Conservation (phyloP, 2,329 filamentous ascomycete genomes). For the Massarina eburnea region DNA sequence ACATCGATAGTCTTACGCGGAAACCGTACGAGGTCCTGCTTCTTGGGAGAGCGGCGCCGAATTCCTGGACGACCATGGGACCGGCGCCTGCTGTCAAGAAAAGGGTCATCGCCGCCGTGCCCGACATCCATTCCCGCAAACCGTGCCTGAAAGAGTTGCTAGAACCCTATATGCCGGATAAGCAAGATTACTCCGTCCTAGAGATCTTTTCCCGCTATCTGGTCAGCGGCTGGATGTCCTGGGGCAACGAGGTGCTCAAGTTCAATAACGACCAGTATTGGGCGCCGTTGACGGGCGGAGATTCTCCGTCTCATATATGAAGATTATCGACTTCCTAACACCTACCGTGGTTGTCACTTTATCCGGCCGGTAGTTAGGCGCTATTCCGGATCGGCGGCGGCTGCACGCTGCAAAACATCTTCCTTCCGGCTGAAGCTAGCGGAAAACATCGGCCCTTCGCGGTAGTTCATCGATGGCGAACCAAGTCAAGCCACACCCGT, state of each 20-base stretch:
- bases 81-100: slow-evolving; percentile 39
- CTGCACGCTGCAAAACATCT: slow-evolving; percentile 1
- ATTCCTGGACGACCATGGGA: slow-evolving; percentile 24
- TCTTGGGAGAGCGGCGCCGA: slow-evolving; percentile 51
- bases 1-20: slow-evolving; percentile 63
- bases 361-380: not conserved
- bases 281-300: slow-evolving; percentile 22
- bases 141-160: slow-evolving; percentile 68
- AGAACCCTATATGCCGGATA: slow-evolving; percentile 53
- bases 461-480: no score
- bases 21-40: slow-evolving; percentile 78
- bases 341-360: not conserved
- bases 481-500: no score
- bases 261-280: slow-evolving; percentile 65
- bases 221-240: slow-evolving; percentile 75
- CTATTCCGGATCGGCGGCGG: not conserved
- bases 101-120: slow-evolving; percentile 68
- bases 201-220: slow-evolving; percentile 77
- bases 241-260: slow-evolving; percentile 72
- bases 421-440: not conserved
- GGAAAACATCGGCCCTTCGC: no score
- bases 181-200: slow-evolving; percentile 57
- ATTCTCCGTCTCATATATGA: not conserved
- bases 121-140: slow-evolving; percentile 78
- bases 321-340: not conserved